These are phyloP conservation scores for Sapria himalayana DNA, from an alignment of 345 rosid genomes.

Conservation along the genomic window DNA sequence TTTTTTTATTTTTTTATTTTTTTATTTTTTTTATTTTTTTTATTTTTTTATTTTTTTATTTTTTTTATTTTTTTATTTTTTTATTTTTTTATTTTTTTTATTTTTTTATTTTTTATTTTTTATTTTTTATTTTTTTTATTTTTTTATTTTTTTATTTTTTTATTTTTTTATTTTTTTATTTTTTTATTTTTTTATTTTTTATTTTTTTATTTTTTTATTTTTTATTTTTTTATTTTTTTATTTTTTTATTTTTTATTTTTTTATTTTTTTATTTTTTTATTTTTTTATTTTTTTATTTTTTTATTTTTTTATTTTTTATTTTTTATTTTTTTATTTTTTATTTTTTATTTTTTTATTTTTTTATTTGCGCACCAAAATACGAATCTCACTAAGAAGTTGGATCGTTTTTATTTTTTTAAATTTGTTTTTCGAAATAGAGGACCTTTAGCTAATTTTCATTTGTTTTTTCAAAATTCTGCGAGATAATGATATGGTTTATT, in stretches of 20 bases:
- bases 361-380: too few species aligned
- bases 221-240: neutral
- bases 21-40: neutral
- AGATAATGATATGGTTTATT: conserved; percentile 2
- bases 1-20: neutral
- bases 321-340: too few species aligned
- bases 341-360: too few species aligned
- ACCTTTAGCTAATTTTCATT: neutral
- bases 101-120: neutral
- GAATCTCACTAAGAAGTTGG: too few species aligned
- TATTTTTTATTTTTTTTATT: neutral
- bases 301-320: too few species aligned
- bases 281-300: too few species aligned
- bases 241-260: too few species aligned
- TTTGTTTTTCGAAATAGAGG: neutral
- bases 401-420: too few species aligned
- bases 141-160: neutral
- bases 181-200: conserved; percentile 1
- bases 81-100: neutral
- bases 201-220: neutral
- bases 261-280: too few species aligned
- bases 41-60: neutral
- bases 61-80: neutral
- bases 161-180: neutral
- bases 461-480: conserved; percentile 1